These are phyloP conservation scores for Chaetomium fimeti DNA, from an alignment of 495 filamentous ascomycete genomes.

Conservation along the genomic window DNA sequence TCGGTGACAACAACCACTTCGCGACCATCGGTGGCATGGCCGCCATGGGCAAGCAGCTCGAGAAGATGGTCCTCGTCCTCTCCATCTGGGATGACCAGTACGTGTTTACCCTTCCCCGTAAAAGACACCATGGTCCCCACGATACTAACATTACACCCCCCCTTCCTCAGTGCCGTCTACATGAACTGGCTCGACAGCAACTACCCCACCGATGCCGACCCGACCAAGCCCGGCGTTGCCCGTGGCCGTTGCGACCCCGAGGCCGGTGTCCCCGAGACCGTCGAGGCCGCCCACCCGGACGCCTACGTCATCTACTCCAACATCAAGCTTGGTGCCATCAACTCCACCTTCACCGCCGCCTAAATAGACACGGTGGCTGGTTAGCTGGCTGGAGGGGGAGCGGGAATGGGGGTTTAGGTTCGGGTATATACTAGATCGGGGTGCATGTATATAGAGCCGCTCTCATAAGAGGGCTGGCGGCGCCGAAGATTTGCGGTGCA, in stretches of 20 bases:
- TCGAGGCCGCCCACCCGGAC: slow-evolving; percentile 51
- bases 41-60: slow-evolving; percentile 55
- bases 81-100: slow-evolving; percentile 68
- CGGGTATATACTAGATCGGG: slow-evolving; percentile 6
- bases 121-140: no score
- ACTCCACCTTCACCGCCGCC: slow-evolving; percentile 33
- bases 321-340: slow-evolving; percentile 55
- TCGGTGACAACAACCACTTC: slow-evolving; percentile 58
- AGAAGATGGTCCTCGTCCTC: slow-evolving; percentile 67
- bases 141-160: no score
- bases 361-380: slow-evolving; percentile 4
- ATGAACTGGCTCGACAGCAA: slow-evolving; percentile 74
- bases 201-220: slow-evolving; percentile 54
- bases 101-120: slow-evolving; percentile 6
- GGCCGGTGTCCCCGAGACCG: slow-evolving; percentile 52
- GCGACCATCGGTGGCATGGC: slow-evolving; percentile 55
- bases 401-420: background rate
- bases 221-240: slow-evolving; percentile 54
- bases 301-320: slow-evolving; percentile 63
- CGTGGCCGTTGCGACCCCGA: slow-evolving; percentile 60
- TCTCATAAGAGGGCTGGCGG: background rate
- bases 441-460: slow-evolving; percentile 6
- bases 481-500: background rate
- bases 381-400: no score
- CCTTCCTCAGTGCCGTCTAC: slow-evolving; percentile 38